These are phyloP conservation scores for Fusarium oxysporum DNA, from an alignment of 2,329 filamentous ascomycete species.

Conservation along the genomic window DNA sequence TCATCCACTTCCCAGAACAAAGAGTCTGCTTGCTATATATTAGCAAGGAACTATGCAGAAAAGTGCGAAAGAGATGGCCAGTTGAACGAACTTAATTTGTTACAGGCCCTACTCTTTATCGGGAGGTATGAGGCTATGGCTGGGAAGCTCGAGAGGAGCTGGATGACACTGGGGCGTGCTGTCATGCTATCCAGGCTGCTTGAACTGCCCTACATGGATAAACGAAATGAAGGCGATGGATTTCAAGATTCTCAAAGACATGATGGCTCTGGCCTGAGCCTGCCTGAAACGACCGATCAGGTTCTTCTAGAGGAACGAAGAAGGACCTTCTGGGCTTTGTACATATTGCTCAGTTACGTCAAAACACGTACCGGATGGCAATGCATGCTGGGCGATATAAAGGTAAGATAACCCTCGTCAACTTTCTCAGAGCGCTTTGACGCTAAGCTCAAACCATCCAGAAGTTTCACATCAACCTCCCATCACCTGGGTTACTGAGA, in stretches of 20 bases:
- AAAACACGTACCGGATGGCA: neutral
- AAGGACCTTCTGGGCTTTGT: neutral
- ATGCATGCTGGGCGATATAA: neutral
- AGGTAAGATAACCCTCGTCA: neutral
- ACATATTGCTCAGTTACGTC: neutral
- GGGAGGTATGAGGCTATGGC: neutral
- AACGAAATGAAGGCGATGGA: rapidly evolving
- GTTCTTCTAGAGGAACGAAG: neutral
- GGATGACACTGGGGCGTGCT: conserved; percentile 4
- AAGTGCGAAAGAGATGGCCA: neutral
- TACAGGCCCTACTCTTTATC: neutral
- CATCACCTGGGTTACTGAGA: neutral
- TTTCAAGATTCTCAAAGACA: neutral
- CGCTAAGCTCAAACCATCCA: neutral
- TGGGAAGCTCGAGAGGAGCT: neutral
- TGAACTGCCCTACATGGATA: neutral
- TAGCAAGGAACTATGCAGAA: neutral
- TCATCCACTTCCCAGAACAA: neutral
- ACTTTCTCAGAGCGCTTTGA: rapidly evolving
- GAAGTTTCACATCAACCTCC: neutral
- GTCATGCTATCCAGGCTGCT: neutral
- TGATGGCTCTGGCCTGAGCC: neutral
- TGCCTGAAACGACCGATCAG: neutral
- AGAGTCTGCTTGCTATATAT: neutral
- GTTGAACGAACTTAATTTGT: neutral